These are phyloP conservation scores for Biancaea sappan DNA, from an alignment of 306 rosid species.

Conservation along the genomic window DNA sequence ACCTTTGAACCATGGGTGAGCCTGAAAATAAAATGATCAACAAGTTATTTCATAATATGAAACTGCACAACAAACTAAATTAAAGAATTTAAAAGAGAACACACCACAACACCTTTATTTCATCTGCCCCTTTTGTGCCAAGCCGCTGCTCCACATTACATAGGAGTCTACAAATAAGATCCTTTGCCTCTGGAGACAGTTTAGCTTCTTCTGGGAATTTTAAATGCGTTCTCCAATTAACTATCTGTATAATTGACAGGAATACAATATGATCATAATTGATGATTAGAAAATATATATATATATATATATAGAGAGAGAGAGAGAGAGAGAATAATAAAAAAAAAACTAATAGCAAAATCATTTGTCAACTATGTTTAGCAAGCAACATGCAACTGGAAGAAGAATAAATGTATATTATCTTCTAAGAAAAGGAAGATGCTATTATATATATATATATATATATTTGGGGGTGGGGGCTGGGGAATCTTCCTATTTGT, in stretches of 20 bases:
- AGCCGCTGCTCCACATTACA: constrained; percentile 97
- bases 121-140: constrained; percentile 97
- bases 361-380: constrained; percentile 2
- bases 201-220: constrained; percentile 98
- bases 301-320: too few relatives aligned
- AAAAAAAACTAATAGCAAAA: constrained; percentile 13
- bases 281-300: constrained; percentile 1
- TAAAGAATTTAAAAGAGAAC: constrained; percentile 55
- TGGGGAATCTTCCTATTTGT: too few relatives aligned
- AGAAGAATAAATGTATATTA: background rate
- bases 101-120: constrained; percentile 95
- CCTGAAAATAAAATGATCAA: constrained; percentile 55
- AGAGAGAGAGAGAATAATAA: too few relatives aligned
- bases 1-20: constrained; percentile 94
- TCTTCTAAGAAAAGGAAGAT: constrained; percentile 1
- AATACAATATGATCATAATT: constrained; percentile 22
- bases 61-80: constrained; percentile 33
- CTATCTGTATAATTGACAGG: constrained; percentile 70
- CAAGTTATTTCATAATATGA: constrained; percentile 39
- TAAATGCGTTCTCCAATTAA: constrained; percentile 93
- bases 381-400: constrained; percentile 1
- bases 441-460: constrained; percentile 1
- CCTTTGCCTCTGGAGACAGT: constrained; percentile 91
- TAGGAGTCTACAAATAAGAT: constrained; percentile 80
- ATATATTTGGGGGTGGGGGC: too few relatives aligned